These are phyloP conservation scores for Excoecaria cochinchinensis DNA, from an alignment of 345 rosid species.

Conservation along the genomic window DNA sequence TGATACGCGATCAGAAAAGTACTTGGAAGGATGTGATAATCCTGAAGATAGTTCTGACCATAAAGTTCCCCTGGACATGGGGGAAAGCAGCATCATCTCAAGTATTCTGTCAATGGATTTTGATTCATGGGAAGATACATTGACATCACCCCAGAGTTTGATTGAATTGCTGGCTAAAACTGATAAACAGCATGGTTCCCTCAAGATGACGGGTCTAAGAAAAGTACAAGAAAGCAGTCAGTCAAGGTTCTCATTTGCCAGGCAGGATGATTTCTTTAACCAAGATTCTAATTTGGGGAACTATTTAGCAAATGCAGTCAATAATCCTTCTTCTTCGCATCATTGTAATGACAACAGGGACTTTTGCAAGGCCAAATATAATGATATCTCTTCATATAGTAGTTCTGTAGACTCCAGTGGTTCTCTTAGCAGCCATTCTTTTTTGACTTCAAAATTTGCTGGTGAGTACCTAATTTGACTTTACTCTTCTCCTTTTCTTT, in stretches of 20 bases:
- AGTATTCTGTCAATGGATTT: constrained; percentile 26
- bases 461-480: constrained; percentile 14
- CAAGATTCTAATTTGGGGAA: constrained; percentile 9
- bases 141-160: constrained; percentile 25
- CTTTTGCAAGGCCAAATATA: constrained; percentile 9
- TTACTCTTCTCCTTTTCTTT: background rate
- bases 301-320: constrained; percentile 2
- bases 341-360: constrained; percentile 10
- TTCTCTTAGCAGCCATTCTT: constrained; percentile 14
- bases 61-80: constrained; percentile 13
- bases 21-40: constrained; percentile 7
- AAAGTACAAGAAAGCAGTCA: constrained; percentile 19
- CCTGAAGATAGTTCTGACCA: constrained; percentile 3
- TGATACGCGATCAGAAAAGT: background rate
- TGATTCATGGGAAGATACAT: constrained; percentile 23
- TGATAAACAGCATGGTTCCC: constrained; percentile 10
- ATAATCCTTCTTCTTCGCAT: background rate
- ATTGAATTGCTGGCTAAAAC: constrained; percentile 17
- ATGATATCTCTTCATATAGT: constrained; percentile 16
- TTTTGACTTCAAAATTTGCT: constrained; percentile 14
- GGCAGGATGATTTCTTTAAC: constrained; percentile 21
- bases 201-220: constrained; percentile 17
- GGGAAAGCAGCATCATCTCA: constrained; percentile 31
- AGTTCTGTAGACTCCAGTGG: constrained; percentile 4
- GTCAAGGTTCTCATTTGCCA: constrained; percentile 32